phyloP scores from a whole-genome alignment of 495 filamentous ascomycete genomes.

The Friedmanniomyces simplex region DNA sequence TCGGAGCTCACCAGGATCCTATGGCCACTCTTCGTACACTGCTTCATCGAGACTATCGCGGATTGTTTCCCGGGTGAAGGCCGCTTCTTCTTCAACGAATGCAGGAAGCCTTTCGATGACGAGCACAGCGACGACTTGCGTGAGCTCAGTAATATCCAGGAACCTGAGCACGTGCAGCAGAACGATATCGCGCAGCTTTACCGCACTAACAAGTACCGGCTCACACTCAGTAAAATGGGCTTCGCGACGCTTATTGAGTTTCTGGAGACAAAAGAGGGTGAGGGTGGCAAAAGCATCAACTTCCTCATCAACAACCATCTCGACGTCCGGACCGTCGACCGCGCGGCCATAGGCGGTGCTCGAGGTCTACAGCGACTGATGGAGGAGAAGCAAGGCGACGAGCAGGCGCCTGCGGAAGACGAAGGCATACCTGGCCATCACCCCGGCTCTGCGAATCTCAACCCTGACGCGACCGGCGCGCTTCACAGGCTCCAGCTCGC shows the following conservation, averaged over 20 bases:
- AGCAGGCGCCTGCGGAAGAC: constrained; percentile 63
- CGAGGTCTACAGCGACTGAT: constrained; percentile 74
- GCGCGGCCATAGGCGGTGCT: constrained; percentile 57
- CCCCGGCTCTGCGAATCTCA: constrained; percentile 69
- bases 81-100: constrained; percentile 55
- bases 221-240: constrained; percentile 72
- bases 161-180: constrained; percentile 66
- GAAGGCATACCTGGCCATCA: constrained; percentile 91
- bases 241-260: constrained; percentile 75
- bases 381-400: constrained; percentile 47
- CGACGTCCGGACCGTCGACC: constrained; percentile 60
- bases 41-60: constrained; percentile 71
- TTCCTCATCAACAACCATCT: constrained; percentile 64
- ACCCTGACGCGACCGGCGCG: constrained; percentile 49
- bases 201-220: constrained; percentile 67
- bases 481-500: constrained; percentile 61
- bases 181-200: constrained; percentile 67
- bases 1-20: constrained; percentile 77
- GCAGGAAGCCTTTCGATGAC: constrained; percentile 57
- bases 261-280: constrained; percentile 68
- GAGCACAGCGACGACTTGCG: constrained; percentile 69
- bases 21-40: constrained; percentile 92
- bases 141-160: constrained; percentile 52
- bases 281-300: constrained; percentile 66
- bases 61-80: constrained; percentile 60